These are phyloP conservation scores for Rutstroemia sp. DNA, from an alignment of 2,329 filamentous ascomycete species.

Conservation along the genomic window DNA sequence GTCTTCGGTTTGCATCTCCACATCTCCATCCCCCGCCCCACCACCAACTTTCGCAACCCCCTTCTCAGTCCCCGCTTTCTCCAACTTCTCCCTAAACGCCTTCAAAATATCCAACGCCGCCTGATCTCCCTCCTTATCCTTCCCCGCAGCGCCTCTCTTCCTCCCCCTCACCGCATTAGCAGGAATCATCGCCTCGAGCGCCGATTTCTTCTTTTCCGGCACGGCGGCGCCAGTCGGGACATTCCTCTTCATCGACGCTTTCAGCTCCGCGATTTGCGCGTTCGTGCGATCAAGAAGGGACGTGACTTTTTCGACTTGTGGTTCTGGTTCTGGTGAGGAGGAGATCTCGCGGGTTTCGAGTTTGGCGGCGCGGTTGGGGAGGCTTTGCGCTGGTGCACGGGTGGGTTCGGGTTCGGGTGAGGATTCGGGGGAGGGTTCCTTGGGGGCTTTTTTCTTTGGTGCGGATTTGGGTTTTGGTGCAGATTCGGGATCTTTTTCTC, in stretches of 20 bases:
- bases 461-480: constrained; percentile 24
- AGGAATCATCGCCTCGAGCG: constrained; percentile 68
- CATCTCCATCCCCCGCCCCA: too few species aligned
- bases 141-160: constrained; percentile 57
- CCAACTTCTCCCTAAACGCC: constrained; percentile 73
- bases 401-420: constrained; percentile 34
- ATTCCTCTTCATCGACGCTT: constrained; percentile 72
- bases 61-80: constrained; percentile 40
- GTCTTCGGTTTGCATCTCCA: constrained; percentile 13
- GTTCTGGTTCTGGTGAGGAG: constrained; percentile 32
- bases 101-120: constrained; percentile 64
- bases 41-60: constrained; percentile 20
- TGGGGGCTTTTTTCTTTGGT: constrained; percentile 27
- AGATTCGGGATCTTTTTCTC: constrained; percentile 24
- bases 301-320: constrained; percentile 31
- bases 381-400: constrained; percentile 17
- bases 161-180: constrained; percentile 61
- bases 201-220: constrained; percentile 55
- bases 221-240: constrained; percentile 39
- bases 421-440: constrained; percentile 29
- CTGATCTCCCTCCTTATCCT: constrained; percentile 46
- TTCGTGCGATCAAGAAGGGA: constrained; percentile 61
- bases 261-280: constrained; percentile 72
- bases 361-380: constrained; percentile 25
- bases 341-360: constrained; percentile 27